Base-by-base conservation (phyloP, 306 rosid genomes). In the Prunus fruticosa region DNA sequence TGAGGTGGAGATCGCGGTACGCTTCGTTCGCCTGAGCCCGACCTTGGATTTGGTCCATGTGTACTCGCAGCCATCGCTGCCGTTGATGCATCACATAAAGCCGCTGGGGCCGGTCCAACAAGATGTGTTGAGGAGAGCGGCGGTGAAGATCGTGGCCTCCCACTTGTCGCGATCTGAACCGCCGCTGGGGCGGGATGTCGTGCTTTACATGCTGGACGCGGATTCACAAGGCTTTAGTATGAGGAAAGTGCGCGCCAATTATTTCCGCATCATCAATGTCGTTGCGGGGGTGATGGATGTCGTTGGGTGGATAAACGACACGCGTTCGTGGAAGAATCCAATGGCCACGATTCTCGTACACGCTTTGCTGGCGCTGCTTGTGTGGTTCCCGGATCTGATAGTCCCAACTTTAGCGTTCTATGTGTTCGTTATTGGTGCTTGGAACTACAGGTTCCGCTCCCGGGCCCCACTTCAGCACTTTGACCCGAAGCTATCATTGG, bases 361-460 rank as follows among this genome's bases (percentile, higher is more conserved):
- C 62, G 91, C 89, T 4, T 34, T 94, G 74, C 30, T 92, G 11
- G 85, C 92, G 45, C 52, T 88, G 89, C 69, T 94, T 3, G 93
- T 92, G 69, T 94, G 97, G 98, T 94, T 86, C 15, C 98, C 98
- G 0, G 96, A 94, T n/a, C 11, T 94, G 63, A 90, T 94, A 0
- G 50, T 92, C 12, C 98, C 98, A 0, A 87, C 93, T 0, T 5
- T 86, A 16, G 72, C 87, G 0, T 92, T 92, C 13, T 94, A 94
- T 11, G 83, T 86, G 8, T 92, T 88, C 13, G 91, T 73, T 11
- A 76, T 88, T 18, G 96, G 97, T 1, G 86, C 80, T 2, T 90
- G 96, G 98, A 92, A 94, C 64, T 94, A 87, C 18, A 85, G 94
- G 79, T 91, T 94, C 12, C 77, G 88, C 0, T 74, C 87, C 0